A percentile compares a stretch with the other conserved stretches of the same genome.
These are phyloP conservation scores for Cymodocea nodosa DNA, from an alignment of 116 monocot species.

Conservation along the genomic window DNA sequence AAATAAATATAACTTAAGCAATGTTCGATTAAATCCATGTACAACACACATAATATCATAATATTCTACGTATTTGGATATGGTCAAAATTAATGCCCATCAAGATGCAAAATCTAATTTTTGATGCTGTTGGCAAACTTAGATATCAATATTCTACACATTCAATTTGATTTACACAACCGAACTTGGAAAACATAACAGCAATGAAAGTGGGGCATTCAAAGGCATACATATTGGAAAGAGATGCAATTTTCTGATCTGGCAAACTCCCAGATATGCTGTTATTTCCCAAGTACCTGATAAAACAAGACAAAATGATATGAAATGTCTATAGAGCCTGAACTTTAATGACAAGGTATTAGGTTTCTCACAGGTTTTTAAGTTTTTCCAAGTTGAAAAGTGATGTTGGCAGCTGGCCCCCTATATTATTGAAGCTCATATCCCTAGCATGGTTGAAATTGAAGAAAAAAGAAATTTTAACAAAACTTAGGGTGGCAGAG, in stretches of 20 bases:
- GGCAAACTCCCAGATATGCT: slow-evolving; percentile 61
- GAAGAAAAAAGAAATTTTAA: background rate
- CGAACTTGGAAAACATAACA: too few species aligned
- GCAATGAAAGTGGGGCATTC: too few species aligned
- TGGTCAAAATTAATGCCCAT: too few species aligned
- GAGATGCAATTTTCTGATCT: slow-evolving; percentile 27
- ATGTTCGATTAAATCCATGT: too few species aligned
- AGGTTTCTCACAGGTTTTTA: slow-evolving; percentile 31
- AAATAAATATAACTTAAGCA: too few species aligned
- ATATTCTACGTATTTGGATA: too few species aligned
- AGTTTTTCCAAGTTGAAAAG: slow-evolving; percentile 62
- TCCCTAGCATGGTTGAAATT: slow-evolving; percentile 30
- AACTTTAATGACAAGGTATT: background rate
- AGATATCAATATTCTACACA: too few species aligned
- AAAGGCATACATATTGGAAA: slow-evolving; percentile 40
- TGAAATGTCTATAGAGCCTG: background rate
- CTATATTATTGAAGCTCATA: slow-evolving; percentile 94
- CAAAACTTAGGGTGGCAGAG: background rate
- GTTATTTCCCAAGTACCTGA: slow-evolving; percentile 90
- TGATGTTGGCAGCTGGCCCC: slow-evolving; percentile 49
- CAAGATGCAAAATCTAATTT: too few species aligned
- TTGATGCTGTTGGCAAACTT: too few species aligned
- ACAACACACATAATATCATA: too few species aligned
- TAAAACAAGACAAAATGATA: background rate
- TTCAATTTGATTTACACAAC: too few species aligned